phyloP scores from a whole-genome alignment of 2,329 filamentous ascomycete species.

The Sphaerulina musiva region DNA sequence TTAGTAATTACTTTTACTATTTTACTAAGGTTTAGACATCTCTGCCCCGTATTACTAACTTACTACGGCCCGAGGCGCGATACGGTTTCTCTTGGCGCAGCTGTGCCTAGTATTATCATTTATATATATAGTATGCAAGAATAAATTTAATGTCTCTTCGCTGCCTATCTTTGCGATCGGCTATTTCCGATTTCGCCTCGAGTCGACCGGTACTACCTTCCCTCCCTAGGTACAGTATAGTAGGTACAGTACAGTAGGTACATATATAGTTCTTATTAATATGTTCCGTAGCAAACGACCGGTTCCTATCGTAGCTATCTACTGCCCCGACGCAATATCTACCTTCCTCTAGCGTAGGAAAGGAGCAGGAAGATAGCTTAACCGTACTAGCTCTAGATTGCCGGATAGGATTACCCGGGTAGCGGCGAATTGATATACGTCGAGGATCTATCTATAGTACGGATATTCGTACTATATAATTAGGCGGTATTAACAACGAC shows the following conservation, averaged over 20 bases:
- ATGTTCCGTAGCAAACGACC: neutral
- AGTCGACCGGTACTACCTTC: neutral
- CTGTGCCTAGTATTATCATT: no score
- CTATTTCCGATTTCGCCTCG: neutral
- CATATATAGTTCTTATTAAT: neutral
- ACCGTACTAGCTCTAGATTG: constrained; percentile 7
- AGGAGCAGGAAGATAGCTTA: neutral
- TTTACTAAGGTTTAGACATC: no score
- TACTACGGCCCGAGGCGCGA: neutral
- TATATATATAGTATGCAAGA: no score
- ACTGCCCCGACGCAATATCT: neutral
- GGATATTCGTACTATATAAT: constrained; percentile 46
- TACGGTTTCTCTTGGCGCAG: neutral
- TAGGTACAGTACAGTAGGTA: no score
- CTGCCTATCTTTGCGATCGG: neutral
- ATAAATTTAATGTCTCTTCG: no score
- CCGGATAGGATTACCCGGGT: constrained; percentile 6
- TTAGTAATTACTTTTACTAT: no score
- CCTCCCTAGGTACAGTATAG: no score
- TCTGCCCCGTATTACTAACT: no score
- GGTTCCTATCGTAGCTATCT: no score
- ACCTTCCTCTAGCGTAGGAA: neutral
- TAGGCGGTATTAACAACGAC: neutral
- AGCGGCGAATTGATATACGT: constrained; percentile 37
- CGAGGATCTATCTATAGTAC: constrained; percentile 49